These are phyloP conservation scores for Komagataella pseudopastoris DNA, from an alignment of 805 yeast species.

Conservation along the genomic window DNA sequence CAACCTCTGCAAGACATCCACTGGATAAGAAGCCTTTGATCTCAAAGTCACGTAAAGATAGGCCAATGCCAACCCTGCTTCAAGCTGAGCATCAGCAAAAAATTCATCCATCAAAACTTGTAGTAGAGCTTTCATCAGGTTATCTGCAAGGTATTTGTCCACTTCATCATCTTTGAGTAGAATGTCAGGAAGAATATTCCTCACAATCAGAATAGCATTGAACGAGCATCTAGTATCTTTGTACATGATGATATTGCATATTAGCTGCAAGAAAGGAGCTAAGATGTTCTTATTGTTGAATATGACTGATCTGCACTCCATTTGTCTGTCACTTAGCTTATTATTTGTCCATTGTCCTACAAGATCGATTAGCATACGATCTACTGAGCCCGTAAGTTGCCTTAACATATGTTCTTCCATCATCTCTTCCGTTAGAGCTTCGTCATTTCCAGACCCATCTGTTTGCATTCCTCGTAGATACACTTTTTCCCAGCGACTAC, in stretches of 20 bases:
- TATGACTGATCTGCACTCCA: conserved; percentile 52
- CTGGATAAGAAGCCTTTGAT: conserved; percentile 56
- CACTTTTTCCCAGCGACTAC: conserved; percentile 64
- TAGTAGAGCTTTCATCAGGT: conserved; percentile 57
- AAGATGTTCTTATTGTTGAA: conserved; percentile 50
- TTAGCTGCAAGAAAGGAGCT: conserved; percentile 64
- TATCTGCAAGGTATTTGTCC: conserved; percentile 52
- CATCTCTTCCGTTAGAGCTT: conserved; percentile 92
- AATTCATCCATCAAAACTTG: conserved; percentile 59
- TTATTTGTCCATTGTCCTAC: conserved; percentile 59
- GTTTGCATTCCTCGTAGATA: conserved; percentile 42
- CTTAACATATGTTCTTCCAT: conserved; percentile 92
- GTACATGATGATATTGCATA: conserved; percentile 66
- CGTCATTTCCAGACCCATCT: conserved; percentile 31
- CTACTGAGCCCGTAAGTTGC: conserved; percentile 87
- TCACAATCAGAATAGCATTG: conserved; percentile 71
- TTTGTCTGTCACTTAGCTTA: conserved; percentile 40
- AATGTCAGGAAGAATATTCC: conserved; percentile 59
- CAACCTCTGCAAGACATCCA: conserved; percentile 37
- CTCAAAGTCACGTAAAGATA: conserved; percentile 65
- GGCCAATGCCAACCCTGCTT: conserved; percentile 83
- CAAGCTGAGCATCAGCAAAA: conserved; percentile 78
- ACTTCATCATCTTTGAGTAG: conserved; percentile 61
- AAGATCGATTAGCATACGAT: conserved; percentile 72
- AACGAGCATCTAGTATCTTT: conserved; percentile 89